phyloP scores from a whole-genome alignment of 495 filamentous ascomycete species.

The Thermothielavioides terrestris region DNA sequence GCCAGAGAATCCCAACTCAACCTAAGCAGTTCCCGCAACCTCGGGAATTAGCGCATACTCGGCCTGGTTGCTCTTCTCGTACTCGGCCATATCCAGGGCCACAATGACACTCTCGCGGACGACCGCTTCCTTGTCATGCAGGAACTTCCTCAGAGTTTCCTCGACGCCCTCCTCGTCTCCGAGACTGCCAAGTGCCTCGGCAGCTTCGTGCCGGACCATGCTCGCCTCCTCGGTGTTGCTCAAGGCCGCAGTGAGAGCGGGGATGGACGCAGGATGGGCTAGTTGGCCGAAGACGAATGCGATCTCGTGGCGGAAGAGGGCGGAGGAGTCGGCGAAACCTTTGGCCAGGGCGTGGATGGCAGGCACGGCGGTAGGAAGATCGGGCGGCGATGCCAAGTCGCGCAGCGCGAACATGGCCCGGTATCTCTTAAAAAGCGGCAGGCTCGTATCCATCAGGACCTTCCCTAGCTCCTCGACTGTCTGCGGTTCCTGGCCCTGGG shows the following conservation, averaged over 20 bases:
- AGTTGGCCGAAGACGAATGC: slow-evolving; percentile 98
- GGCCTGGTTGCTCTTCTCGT: slow-evolving; percentile 76
- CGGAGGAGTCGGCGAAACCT: slow-evolving; percentile 77
- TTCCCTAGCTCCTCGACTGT: slow-evolving; percentile 69
- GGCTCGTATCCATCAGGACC: slow-evolving; percentile 64
- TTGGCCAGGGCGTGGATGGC: slow-evolving; percentile 79
- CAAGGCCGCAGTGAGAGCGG: slow-evolving; percentile 69
- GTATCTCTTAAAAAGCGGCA: slow-evolving; percentile 85
- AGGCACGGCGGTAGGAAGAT: slow-evolving; percentile 74
- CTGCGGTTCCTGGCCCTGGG: slow-evolving; percentile 47
- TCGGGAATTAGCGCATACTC: slow-evolving; percentile 89
- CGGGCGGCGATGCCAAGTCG: slow-evolving; percentile 85
- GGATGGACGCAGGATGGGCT: slow-evolving; percentile 90
- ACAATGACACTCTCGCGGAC: slow-evolving; percentile 93
- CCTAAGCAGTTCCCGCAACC: slow-evolving; percentile 28
- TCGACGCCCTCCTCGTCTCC: slow-evolving; percentile 92
- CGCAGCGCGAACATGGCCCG: slow-evolving; percentile 95
- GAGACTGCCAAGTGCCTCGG: slow-evolving; percentile 92
- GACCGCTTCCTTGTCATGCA: slow-evolving; percentile 84
- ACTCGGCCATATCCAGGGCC: slow-evolving; percentile 96
- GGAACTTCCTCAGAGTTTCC: slow-evolving; percentile 69
- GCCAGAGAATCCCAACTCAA: slow-evolving; percentile 9
- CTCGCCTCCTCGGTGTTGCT: slow-evolving; percentile 72
- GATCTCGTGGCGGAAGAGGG: slow-evolving; percentile 96
- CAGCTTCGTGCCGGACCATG: slow-evolving; percentile 97